These are phyloP conservation scores for Dactylellina leptospora DNA, from an alignment of 2,329 filamentous ascomycete species.

Conservation along the genomic window DNA sequence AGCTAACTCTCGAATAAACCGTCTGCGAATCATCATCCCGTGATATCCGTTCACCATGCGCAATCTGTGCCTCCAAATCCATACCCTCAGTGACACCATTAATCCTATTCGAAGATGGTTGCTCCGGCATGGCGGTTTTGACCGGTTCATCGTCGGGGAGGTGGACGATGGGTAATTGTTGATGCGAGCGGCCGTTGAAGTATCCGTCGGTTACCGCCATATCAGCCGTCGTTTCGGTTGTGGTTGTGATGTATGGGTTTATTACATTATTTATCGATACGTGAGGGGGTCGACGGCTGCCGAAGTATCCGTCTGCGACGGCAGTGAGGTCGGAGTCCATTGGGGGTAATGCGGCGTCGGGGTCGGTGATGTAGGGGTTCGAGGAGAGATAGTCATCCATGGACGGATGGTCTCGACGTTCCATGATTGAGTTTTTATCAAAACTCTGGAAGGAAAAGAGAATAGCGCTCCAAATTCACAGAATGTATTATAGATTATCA, in stretches of 20 bases:
- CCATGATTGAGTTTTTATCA: too few relatives aligned
- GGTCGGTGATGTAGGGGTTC: slow-evolving; percentile 48
- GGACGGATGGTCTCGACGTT: slow-evolving; percentile 39
- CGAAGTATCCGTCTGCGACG: slow-evolving; percentile 49
- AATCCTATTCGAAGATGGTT: not conserved
- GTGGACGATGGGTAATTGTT: slow-evolving; percentile 45
- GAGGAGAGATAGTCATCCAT: slow-evolving; percentile 48
- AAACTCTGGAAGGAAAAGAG: too few relatives aligned
- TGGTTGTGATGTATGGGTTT: slow-evolving; percentile 48
- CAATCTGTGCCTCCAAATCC: slow-evolving; percentile 1
- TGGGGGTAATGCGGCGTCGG: slow-evolving; percentile 17
- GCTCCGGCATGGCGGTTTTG: slow-evolving; percentile 48
- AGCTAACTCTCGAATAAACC: slow-evolving; percentile 47
- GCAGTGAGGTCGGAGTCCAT: slow-evolving; percentile 21
- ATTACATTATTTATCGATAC: slow-evolving; percentile 3
- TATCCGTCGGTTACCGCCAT: slow-evolving; percentile 50
- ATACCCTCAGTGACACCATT: not conserved
- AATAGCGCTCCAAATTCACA: too few relatives aligned
- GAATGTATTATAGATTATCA: too few relatives aligned
- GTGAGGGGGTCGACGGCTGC: slow-evolving; percentile 21
- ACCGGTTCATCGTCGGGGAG: slow-evolving; percentile 45
- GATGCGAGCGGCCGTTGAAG: slow-evolving; percentile 50
- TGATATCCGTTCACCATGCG: slow-evolving; percentile 10
- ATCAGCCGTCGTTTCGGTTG: slow-evolving; percentile 47
- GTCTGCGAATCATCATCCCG: slow-evolving; percentile 42